Evolutionary conservation across 2,329 filamentous ascomycete genomes (phyloP).

Genomic region (Ophiostoma ulmi): DNA sequence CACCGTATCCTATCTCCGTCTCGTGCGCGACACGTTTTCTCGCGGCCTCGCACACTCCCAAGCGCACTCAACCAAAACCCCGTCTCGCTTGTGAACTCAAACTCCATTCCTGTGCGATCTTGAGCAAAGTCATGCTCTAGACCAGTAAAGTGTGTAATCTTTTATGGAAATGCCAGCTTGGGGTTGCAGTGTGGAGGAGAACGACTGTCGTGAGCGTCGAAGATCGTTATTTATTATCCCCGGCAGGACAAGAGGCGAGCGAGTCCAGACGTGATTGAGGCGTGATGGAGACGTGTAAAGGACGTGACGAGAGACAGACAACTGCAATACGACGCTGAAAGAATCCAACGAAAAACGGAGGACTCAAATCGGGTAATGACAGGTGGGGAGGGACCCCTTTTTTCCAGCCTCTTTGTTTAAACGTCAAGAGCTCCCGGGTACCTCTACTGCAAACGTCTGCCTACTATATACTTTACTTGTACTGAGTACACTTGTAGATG

Average conservation of each 20-base stretch:
- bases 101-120: background rate
- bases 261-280: background rate
- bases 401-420: slow-evolving; percentile 3
- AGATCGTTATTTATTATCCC: slow-evolving; percentile 13
- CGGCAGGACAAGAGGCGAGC: background rate
- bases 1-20: slow-evolving; percentile 2
- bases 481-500: background rate
- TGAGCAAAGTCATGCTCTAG: background rate
- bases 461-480: background rate
- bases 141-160: background rate
- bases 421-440: background rate
- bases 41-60: background rate
- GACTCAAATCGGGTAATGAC: background rate
- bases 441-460: background rate
- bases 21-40: slow-evolving; percentile 13
- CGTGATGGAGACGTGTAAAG: background rate
- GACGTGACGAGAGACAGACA: background rate
- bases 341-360: slow-evolving; percentile 6
- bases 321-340: background rate
- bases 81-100: background rate
- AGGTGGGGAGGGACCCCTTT: background rate
- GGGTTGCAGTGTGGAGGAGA: slow-evolving; percentile 5
- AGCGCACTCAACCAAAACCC: background rate
- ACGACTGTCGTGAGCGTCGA: background rate
- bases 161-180: background rate